Percentiles rank a stretch among this genome's conserved stretches.
These are phyloP conservation scores for Wakefieldia striispora DNA, from an alignment of 768 basidiomycete genomes.

Conservation along the genomic window DNA sequence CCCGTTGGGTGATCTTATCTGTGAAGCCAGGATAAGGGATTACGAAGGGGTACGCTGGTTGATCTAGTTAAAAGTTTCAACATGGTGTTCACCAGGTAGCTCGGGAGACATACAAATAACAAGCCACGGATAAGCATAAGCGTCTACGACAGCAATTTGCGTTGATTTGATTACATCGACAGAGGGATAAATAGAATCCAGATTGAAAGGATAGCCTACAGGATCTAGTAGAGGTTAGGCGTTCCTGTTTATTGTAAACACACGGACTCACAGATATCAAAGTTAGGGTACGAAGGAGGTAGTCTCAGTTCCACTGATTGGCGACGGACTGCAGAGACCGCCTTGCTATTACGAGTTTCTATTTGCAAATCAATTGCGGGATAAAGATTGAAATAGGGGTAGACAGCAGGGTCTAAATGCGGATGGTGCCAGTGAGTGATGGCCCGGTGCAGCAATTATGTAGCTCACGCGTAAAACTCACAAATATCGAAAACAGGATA, in stretches of 20 bases:
- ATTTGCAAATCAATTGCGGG: constrained; percentile 19
- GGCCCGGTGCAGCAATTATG: background rate
- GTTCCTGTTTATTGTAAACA: too few species aligned
- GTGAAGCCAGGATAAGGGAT: constrained; percentile 12
- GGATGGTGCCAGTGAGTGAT: constrained; percentile 18
- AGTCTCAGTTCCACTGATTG: constrained; percentile 9
- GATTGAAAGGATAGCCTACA: constrained; percentile 40
- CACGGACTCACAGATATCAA: constrained; percentile 35
- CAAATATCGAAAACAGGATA: constrained; percentile 29
- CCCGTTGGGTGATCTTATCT: constrained; percentile 2
- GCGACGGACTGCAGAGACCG: background rate
- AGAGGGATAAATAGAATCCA: constrained; percentile 37
- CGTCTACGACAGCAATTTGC: constrained; percentile 8
- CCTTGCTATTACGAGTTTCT: background rate
- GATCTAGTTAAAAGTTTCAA: constrained; percentile 15
- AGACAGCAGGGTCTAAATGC: constrained; percentile 37
- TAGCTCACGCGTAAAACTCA: constrained; percentile 1
- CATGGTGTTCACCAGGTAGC: background rate
- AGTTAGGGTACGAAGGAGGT: constrained; percentile 12
- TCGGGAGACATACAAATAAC: constrained; percentile 33
- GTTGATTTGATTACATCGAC: background rate
- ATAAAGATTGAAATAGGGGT: constrained; percentile 45
- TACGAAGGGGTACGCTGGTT: constrained; percentile 22
- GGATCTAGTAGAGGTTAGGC: constrained; percentile 28
- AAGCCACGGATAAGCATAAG: constrained; percentile 35